Evolutionary conservation across 805 yeast genomes (phyloP), one percentile per base, ranked within the genome.

Genomic region (Komagataella populi): DNA sequence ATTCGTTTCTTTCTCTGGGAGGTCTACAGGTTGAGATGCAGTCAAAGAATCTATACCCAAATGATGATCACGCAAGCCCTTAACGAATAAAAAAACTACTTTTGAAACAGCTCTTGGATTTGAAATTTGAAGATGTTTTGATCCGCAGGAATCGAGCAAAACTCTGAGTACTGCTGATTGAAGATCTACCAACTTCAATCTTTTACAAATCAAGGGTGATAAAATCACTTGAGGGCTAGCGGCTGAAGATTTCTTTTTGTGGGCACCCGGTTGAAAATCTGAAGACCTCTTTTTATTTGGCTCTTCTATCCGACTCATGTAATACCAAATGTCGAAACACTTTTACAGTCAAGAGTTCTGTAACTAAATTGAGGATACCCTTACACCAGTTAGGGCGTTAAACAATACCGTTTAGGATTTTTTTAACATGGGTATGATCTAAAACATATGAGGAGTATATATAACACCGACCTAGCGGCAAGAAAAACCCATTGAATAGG

Each of bases 21-120:
- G 64, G 0, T 82, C 80, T n/a, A 18, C 20, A 44, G n/a, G 7
- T 44, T 17, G 17, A 12, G 20, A 6, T 16, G 8, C 10, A 16
- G 8, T 16, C 17, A 44, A 12, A 8, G 46, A 8, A 8, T 55
- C 52, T 6, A 61, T 53, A 0, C 75, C 74, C 56, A 80, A 77
- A 53, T 76, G 74, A 3, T 63, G 57, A 2, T 69, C 62, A 12
- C 71, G 67, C 10, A 89, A 62, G 0, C 95, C 96, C 0, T 93
- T 87, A 3, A 80, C 75, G 50, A 81, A 67, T 3, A 86, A 63
- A 22, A 79, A 66, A 0, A 84, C 79, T 2, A 83, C 73, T 53
- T 77, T 78, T n/a, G 70, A 61, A 2, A 86, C 67, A 3, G 70
- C 63, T 18, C 61, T 57, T 48, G 77, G 66, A 55, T 83, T 81